Conservation (phyloP, 2,329 filamentous ascomycete species). For the Colletotrichum eleusines region DNA sequence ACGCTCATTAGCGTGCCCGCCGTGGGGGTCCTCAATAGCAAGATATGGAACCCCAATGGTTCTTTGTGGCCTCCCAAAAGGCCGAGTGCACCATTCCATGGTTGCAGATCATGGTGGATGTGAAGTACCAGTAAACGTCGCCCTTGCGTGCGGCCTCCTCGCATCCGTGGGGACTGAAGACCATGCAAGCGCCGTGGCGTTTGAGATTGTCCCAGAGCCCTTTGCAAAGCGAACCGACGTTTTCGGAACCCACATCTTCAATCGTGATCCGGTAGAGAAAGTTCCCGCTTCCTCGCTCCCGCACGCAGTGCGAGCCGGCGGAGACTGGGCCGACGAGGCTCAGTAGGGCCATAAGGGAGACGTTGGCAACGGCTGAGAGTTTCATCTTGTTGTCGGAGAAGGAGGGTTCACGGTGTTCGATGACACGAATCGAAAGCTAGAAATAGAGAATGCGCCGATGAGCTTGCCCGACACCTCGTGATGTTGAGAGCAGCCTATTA, state of each 20-base stretch:
- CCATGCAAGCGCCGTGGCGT: neutral
- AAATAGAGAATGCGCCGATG: too few species aligned
- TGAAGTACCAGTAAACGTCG: neutral
- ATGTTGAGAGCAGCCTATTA: neutral
- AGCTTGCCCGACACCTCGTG: neutral
- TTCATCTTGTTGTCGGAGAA: neutral
- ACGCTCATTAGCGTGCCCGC: neutral
- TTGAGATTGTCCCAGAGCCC: neutral
- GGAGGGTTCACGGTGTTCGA: neutral
- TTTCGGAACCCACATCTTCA: neutral
- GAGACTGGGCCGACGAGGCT: neutral
- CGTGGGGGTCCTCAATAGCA: neutral
- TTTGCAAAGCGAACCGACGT: neutral
- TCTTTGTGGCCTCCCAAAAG: neutral
- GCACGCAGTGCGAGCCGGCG: neutral
- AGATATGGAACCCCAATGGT: neutral
- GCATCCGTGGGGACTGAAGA: slow-evolving; percentile 1
- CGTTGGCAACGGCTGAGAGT: neutral
- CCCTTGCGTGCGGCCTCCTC: neutral
- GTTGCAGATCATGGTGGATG: neutral
- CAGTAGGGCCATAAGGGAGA: neutral
- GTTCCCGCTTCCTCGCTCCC: neutral
- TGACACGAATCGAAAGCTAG: too few species aligned
- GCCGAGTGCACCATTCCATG: neutral
- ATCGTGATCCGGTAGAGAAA: neutral